These are phyloP conservation scores for Diddensiella santjacobensis DNA, from an alignment of 805 yeast genomes.

Conservation along the genomic window DNA sequence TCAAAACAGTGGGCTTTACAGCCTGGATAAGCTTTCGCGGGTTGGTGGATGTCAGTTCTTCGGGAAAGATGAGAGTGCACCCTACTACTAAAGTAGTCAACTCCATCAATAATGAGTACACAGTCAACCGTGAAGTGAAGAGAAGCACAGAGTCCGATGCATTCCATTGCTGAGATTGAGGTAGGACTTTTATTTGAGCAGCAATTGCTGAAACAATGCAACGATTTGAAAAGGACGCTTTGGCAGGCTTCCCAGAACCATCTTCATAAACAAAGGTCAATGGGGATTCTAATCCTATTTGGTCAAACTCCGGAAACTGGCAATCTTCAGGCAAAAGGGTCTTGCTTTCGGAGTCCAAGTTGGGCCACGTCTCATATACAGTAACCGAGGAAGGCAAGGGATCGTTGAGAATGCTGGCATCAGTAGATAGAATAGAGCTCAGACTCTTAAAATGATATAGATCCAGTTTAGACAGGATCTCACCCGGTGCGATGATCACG, in stretches of 20 bases:
- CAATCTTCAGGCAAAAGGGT: background rate
- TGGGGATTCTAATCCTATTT: slow-evolving; percentile 1
- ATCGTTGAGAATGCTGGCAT: background rate
- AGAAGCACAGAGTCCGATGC: slow-evolving; percentile 30
- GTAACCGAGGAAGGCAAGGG: background rate
- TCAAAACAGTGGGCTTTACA: slow-evolving; percentile 29
- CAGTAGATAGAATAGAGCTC: background rate
- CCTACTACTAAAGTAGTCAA: slow-evolving; percentile 33
- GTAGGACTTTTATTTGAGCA: slow-evolving; percentile 35
- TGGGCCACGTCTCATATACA: slow-evolving; percentile 5
- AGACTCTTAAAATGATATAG: background rate
- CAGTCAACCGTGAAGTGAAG: slow-evolving; percentile 27
- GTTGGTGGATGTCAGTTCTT: slow-evolving; percentile 6
- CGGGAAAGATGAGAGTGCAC: slow-evolving; percentile 18
- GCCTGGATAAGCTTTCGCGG: slow-evolving; percentile 24
- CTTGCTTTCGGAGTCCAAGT: background rate
- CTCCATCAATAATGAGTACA: slow-evolving; percentile 28
- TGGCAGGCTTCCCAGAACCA: slow-evolving; percentile 3
- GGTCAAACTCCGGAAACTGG: slow-evolving; percentile 5
- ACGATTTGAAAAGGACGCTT: slow-evolving; percentile 18
- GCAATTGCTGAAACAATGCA: slow-evolving; percentile 36
- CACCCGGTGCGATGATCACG: slow-evolving; percentile 6
- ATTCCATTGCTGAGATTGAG: slow-evolving; percentile 29
- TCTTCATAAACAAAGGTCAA: slow-evolving; percentile 12
- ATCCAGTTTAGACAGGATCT: background rate